Evolutionary conservation across 2,329 filamentous ascomycete species (phyloP), one percentile per base, ranked within the genome.

Genomic region (Monilinia aucupariae): DNA sequence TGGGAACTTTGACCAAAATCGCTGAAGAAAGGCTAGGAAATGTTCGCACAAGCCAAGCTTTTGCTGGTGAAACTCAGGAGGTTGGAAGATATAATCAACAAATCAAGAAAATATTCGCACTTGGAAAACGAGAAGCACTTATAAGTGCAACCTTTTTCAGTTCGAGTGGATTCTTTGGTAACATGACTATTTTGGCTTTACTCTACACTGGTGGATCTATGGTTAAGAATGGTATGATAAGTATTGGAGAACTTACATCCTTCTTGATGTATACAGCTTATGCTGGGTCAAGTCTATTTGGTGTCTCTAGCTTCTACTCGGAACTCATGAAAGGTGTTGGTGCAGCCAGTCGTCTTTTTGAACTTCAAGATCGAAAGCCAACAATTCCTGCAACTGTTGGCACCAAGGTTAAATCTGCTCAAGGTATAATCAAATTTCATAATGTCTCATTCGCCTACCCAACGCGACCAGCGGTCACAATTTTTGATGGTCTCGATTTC

Each of bases 281-380:
- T 75, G 85, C 85, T 8, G 85, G 85, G 3, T 94, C 90, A 55
- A 96, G 91, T 76, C 84, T 99, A 67, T 96, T 97, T 70, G 94
- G 94, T 4, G 80, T 99, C 1, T 96, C 92, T 4, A 91, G 90
- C 63, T 99, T 99, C 78, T 99, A 97, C 76, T 96, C 92, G 0
- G 94, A 99, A 74, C 82, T 99, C 66, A 99, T 99, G 94, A 99
- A 99, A 76, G 96, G 96, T 49, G 93, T 96, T 4, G 94, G 96
- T 71, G 94, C 94, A 49, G 94, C 94, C n/a, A 96, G 89, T 72
- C 89, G 94, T 65, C 81, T 99, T 1, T 99, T 99, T 72, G 94
- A 99, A 74, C 83, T 99, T 7, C 92, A 97, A 74, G 94, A 99
- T 75, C 87, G 94, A 66, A 81, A 90, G 64, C 90, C 92, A 0